Base-by-base conservation (phyloP, 768 basidiomycete genomes). In the Termitomyces sp. region DNA sequence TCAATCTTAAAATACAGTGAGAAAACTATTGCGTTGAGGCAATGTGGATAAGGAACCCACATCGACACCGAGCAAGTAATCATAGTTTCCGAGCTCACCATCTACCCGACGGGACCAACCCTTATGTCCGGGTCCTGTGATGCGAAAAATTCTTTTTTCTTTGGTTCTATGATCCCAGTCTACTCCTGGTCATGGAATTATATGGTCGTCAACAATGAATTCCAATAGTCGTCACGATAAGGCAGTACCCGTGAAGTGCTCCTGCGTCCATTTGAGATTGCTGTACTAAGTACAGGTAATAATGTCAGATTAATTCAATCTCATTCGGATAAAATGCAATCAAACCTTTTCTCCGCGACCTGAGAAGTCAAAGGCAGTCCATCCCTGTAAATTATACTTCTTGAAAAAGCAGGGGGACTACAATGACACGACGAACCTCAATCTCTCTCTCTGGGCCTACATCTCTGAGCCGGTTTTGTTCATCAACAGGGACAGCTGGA, bases 331-430 rank as follows among this genome's bases (percentile, higher is more conserved):
- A 2, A 26, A 59, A 16, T 18, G 9, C 20, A 1, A 48, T 20
- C 38, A 40, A 40, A 91, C 90, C 75, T 90, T 87, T 38, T 81
- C 80, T 18, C 76, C 80, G 70, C 94, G 77, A 43, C 86, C 90
- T n/a, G 83, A 75, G 68, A 92, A 96, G 60, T 90, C 84, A 68
- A 90, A 98, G 0, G 77, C 83, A n/a, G 92, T 92, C 90, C 91
- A 92, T 1, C 81, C 88, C 91, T 92, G 47, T 38, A 18, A 14
- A 8, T 14, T 58, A 10, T 22, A 56, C 57, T 56, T 60, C 40
- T 30, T 1, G 32, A 52, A 44, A 24, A 35, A 24, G 20, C 16
- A 35, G 3, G 56, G 42, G 14, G 13, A 9, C 43, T n/a, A 26
- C 9, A 14, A n/a, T 16, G 50, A 13, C 38, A 42, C 24, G 28